Base-by-base conservation (phyloP, 1,284 basidiomycete genomes). In the Apiotrichum gracile region DNA sequence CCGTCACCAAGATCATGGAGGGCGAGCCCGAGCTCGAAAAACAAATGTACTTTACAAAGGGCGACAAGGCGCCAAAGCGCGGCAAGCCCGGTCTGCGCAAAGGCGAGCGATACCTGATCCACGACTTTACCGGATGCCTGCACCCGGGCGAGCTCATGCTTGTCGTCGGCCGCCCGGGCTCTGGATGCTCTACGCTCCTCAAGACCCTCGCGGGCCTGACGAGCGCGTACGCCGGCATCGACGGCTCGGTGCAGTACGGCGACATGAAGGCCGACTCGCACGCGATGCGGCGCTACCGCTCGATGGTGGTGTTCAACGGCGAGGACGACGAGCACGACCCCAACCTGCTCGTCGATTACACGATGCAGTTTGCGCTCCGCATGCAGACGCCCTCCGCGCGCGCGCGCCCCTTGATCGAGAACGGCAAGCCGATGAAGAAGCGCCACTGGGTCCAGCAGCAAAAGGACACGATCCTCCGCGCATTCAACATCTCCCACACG, bases 401-500 rank as follows among this genome's bases (percentile, higher is more conserved):
- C 21, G 27, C 57, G 3, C 51, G 51, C 4, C 35, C 27, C 9
- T 22, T 47, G 24, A n/a, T 29, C 26, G 41, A 33, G 16, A 34
- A 14, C 6, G 40, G 41, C 24, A 38, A 54, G 31, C 49, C 50
- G 5, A 37, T 52, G 2, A 21, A 35, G 5, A 34, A 27, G 22
- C 24, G 14, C 5, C 6, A 43, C 6, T 45, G 52, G 38, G 38
- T 58, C n/a, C 4, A 21, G 19, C 21, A 42, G 42, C 34, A 41
- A 47, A 51, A 44, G 47, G 19, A 26, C 16, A 47, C 49, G 39
- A 51, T 86, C 27, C 77, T 81, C 64, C 85, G 83, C 16, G 79
- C 87, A 21, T 85, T 91, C 62, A 86, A 87, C 9, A 76, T 92
- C 50, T 76, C 77, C n/a, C 86, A 87, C 58, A 89, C 86, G 0